Conservation (phyloP, 164 flowering plant genomes). For the Magnolia officinalis region DNA sequence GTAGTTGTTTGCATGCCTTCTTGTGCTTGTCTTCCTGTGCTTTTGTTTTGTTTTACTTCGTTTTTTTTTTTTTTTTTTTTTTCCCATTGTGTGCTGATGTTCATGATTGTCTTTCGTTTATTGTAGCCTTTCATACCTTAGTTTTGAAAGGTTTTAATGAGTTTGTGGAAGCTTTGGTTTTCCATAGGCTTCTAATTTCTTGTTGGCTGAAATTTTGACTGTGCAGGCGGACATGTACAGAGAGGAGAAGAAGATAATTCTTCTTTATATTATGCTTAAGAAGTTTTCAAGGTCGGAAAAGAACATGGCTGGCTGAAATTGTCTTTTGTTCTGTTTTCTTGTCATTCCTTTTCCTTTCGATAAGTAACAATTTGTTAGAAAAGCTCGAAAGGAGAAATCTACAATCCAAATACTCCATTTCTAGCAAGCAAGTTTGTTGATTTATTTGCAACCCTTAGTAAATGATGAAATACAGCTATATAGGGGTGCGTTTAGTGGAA, state of each 20-base stretch:
- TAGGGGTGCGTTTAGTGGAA: too few relatives aligned
- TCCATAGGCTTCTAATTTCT: background rate
- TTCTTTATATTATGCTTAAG: slow-evolving; percentile 79
- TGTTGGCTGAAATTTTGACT: background rate
- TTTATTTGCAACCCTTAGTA: too few relatives aligned
- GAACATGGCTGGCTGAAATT: background rate
- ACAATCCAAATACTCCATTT: too few relatives aligned
- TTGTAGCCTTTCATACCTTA: background rate
- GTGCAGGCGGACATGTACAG: slow-evolving; percentile 88
- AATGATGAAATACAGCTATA: too few relatives aligned
- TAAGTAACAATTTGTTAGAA: too few relatives aligned
- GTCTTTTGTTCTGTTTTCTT: background rate
- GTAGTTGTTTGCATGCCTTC: background rate
- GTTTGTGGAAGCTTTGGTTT: background rate
- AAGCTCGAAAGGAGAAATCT: too few relatives aligned
- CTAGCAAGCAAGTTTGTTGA: too few relatives aligned
- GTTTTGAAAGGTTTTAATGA: background rate
- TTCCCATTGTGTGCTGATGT: background rate
- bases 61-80: too few relatives aligned
- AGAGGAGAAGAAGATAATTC: slow-evolving; percentile 67
- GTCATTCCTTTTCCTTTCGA: too few relatives aligned
- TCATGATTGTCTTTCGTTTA: background rate
- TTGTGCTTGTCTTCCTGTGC: background rate
- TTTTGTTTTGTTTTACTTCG: too few relatives aligned
- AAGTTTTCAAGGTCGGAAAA: slow-evolving; percentile 80